Evolutionary conservation across 2,329 filamentous ascomycete genomes (phyloP), one percentile per base, ranked within the genome.

Genomic region (Cercospora zeae-maydis): DNA sequence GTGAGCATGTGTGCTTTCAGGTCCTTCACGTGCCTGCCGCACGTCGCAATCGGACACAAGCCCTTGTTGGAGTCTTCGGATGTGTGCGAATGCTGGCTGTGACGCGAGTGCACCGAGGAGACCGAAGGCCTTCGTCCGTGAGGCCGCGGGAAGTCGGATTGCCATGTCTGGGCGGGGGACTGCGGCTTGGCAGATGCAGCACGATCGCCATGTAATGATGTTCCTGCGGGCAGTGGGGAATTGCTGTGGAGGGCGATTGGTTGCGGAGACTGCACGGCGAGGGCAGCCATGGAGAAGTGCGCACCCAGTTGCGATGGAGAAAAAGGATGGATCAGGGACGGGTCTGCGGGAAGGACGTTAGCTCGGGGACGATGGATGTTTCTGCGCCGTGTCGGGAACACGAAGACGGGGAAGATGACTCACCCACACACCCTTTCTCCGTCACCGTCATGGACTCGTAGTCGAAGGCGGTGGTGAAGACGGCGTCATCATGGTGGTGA

Each of bases 1-100:
- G 93, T 97, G 75, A 96, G 85, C 89, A 96, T 93, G 77, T 97
- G 93, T 8, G 93, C 92, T 78, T 93, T 93, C 67, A 96, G 80
- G 73, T 96, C 92, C 79, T 96, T 96, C 84, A 96, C 96, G 62
- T 88, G 83, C 72, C 90, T 88, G 67, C 92, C 91, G 72, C 92
- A 96, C 62, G 93, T 91, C 6, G 89, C 87, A 73, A 92, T 88
- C 0, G 90, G 90, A 80, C 92, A 96, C 65, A 90, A 83, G 34
- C 84, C 84, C 72, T 88, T 88, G 72, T 88, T 88, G 69, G 83
- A 74, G 39, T 75, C 75, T 14, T 75, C 73, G 8, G 73, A 74
- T 14, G 72, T 72, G 4, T 66, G 55, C 11, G 75, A 76, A 31
- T 63, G 77, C 73, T 68, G 81, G 78, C 63, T 79, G 83, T 75